These are phyloP conservation scores for Paracoccidioides lutzii DNA, from an alignment of 2,329 filamentous ascomycete genomes.

Conservation along the genomic window DNA sequence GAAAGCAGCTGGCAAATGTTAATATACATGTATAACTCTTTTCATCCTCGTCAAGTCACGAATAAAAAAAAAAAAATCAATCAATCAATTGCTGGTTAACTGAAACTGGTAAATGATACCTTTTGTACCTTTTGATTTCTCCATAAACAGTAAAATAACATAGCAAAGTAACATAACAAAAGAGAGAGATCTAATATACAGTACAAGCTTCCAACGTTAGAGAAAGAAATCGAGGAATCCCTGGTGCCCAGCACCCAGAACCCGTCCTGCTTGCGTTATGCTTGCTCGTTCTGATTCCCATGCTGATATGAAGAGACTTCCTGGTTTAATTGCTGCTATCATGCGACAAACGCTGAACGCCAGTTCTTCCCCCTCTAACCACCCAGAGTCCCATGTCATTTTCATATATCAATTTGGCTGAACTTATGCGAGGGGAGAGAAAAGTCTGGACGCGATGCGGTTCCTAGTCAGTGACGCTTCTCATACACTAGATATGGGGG, in stretches of 20 bases:
- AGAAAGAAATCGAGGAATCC: not conserved
- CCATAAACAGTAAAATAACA: not conserved
- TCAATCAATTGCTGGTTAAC: not conserved
- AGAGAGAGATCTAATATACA: constrained; percentile 1
- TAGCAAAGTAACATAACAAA: not conserved
- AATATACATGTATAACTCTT: no score
- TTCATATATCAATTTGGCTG: not conserved
- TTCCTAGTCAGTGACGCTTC: not conserved
- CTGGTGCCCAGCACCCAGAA: not conserved
- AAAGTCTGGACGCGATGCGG: constrained; percentile 19
- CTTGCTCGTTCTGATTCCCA: not conserved
- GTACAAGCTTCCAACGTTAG: not conserved
- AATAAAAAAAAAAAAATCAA: no score
- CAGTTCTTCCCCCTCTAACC: not conserved
- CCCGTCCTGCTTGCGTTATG: not conserved
- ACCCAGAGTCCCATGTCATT: not conserved
- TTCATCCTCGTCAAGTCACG: no score
- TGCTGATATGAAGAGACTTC: not conserved
- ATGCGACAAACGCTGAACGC: not conserved
- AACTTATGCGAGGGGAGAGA: constrained; percentile 31
- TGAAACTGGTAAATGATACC: not conserved
- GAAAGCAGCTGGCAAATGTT: no score
- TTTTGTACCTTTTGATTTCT: not conserved
- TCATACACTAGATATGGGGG: not conserved
- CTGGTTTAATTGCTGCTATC: not conserved